These are phyloP conservation scores for Dicorynia guianensis DNA, from an alignment of 306 rosid species.

Conservation along the genomic window DNA sequence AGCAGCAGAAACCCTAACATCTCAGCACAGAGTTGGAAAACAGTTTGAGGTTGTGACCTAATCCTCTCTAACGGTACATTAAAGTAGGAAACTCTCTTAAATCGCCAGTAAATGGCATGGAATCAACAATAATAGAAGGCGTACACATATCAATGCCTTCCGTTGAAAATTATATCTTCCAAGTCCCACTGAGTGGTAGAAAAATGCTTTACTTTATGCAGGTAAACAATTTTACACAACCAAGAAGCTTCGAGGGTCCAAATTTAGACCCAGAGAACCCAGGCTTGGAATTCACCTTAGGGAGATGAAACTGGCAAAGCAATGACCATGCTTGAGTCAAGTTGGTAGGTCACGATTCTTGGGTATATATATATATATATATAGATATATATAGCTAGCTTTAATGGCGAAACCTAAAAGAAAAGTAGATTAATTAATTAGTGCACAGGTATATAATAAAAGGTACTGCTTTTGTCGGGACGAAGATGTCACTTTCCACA, in stretches of 20 bases:
- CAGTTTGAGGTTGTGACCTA: conserved; percentile 56
- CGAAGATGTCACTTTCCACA: conserved; percentile 52
- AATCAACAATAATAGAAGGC: neutral
- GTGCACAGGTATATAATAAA: neutral
- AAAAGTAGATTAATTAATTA: neutral
- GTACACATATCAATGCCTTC: neutral
- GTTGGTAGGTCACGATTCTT: conserved; percentile 20
- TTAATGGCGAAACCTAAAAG: conserved; percentile 6
- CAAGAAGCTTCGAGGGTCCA: conserved; percentile 54
- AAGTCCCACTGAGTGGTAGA: neutral
- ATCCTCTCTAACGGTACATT: neutral
- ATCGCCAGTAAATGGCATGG: neutral
- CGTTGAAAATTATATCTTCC: neutral
- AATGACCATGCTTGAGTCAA: conserved; percentile 50
- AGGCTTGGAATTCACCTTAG: conserved; percentile 79
- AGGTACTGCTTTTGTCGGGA: conserved; percentile 50
- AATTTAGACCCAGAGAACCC: conserved; percentile 54
- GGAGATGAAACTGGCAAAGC: conserved; percentile 58
- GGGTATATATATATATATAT: too few species aligned
- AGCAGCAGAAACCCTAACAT: conserved; percentile 45
- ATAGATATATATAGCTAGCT: neutral
- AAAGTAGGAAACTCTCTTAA: conserved; percentile 1
- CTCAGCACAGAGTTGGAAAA: conserved; percentile 47
- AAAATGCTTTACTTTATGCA: conserved; percentile 48
- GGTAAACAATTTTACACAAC: conserved; percentile 54